These are phyloP conservation scores for Solanum medicagineum DNA, from an alignment of 257 asterid species.

Conservation along the genomic window DNA sequence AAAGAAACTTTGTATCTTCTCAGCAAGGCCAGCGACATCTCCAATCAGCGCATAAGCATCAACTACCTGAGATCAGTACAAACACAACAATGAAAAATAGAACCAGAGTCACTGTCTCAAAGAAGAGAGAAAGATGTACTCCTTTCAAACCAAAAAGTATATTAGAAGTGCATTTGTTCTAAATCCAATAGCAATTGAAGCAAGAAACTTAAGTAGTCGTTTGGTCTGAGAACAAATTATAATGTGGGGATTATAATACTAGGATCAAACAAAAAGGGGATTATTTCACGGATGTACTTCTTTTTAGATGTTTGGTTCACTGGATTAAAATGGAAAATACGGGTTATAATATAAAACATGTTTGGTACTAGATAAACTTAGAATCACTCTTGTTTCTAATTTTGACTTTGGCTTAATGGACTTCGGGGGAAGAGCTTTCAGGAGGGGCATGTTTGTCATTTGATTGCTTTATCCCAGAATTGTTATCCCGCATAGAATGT, in stretches of 20 bases:
- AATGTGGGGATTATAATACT: neutral
- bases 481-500: neutral
- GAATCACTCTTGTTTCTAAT: neutral
- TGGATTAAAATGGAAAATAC: neutral
- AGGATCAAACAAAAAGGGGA: neutral
- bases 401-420: neutral
- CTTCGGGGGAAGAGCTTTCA: neutral
- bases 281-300: neutral
- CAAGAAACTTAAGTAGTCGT: neutral
- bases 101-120: neutral
- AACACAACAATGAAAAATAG: neutral
- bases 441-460: neutral
- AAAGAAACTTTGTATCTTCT: conserved; percentile 89
- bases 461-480: neutral
- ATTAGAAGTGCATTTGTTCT: neutral
- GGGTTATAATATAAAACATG: neutral
- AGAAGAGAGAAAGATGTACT: neutral
- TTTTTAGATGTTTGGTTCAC: neutral
- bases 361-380: neutral
- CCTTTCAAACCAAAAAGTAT: neutral
- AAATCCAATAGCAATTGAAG: neutral
- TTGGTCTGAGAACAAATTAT: neutral
- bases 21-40: conserved; percentile 96
- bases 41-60: conserved; percentile 97
- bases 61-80: conserved; percentile 49